Base-by-base conservation (phyloP, 208 protist species). In the Crithidia acanthocephali region DNA sequence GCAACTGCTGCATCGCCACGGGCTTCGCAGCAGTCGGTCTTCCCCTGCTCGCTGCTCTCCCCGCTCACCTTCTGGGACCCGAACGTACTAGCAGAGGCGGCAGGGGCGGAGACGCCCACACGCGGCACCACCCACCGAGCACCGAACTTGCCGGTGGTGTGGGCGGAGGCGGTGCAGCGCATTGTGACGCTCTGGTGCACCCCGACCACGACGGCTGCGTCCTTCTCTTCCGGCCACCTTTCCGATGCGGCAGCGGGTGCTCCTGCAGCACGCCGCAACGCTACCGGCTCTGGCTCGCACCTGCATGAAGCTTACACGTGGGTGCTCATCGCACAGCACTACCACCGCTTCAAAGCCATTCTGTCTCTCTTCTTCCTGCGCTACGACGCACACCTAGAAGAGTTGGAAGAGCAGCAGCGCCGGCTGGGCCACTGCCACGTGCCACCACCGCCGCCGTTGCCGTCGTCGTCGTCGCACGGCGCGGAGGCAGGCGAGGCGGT, bases 251-350 rank as follows among this genome's bases (percentile, higher is more conserved):
- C n/a, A n/a, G n/a, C n/a, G n/a, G n/a, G n/a, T n/a, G n/a, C n/a
- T n/a, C n/a, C n/a, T n/a, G n/a, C n/a, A n/a, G n/a, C n/a, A n/a
- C n/a, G n/a, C n/a, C n/a, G n/a, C 35, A 40, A 5, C 35, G 35
- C 35, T 13, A 48, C 9, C 6, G 16, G 9, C 9, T 48, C 48
- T 28, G 23, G 27, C 9, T 53, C 58, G 6, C 40, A 63, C 40
- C 9, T 62, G 2, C 13, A 70, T 13, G 52, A 72, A 27, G 65
- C 65, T 10, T 64, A 78, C 27, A 16, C 20, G 13, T 78, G 72
- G 72, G 52, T 72, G 9, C 16, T 72, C 23, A 13, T 90, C 33
- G 81, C 76, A 8, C 59, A 86, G 63, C 88, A 93, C 73, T 93
- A 83, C 71, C 69, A 74, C 61, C 75, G 80, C 37, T 83, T 93